Conservation (phyloP, 768 basidiomycete species). For the Nidularia sp. region DNA sequence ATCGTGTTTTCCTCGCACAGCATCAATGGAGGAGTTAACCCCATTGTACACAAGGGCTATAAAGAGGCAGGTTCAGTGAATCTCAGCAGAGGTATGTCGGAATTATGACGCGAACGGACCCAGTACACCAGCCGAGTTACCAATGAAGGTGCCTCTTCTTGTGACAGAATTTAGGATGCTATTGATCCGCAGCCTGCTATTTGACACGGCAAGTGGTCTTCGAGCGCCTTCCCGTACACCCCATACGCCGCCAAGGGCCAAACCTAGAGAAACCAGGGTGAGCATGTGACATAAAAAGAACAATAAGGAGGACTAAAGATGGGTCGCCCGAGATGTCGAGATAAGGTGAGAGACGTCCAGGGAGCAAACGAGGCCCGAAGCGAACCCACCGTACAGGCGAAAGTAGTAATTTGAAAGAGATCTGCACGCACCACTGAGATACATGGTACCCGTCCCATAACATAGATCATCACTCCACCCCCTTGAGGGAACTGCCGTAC, state of each 20-base stretch:
- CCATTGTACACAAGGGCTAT: constrained; percentile 94
- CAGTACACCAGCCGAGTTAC: constrained; percentile 96
- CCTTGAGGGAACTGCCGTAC: constrained; percentile 88
- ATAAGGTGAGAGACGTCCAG: constrained; percentile 65
- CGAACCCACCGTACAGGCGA: constrained; percentile 40
- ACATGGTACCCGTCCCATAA: constrained; percentile 99
- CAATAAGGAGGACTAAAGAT: constrained; percentile 73
- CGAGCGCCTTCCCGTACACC: constrained; percentile 91
- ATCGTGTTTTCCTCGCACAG: constrained; percentile 87
- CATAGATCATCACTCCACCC: constrained; percentile 99
- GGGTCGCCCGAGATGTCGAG: constrained; percentile 48
- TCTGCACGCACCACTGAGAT: constrained; percentile 84
- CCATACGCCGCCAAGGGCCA: constrained; percentile 93
- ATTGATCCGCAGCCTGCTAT: constrained; percentile 88
- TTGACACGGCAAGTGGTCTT: constrained; percentile 83
- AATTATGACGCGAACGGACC: constrained; percentile 58
- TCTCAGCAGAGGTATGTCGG: constrained; percentile 19
- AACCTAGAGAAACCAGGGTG: constrained; percentile 68
- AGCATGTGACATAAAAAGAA: constrained; percentile 76
- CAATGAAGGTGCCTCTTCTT: constrained; percentile 94
- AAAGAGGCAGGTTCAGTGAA: constrained; percentile 34
- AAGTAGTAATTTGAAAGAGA: constrained; percentile 63
- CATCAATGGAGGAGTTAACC: constrained; percentile 92
- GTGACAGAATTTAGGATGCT: constrained; percentile 96
- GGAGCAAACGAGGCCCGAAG: constrained; percentile 47